Evolutionary conservation across 768 basidiomycete genomes (phyloP).

Genomic region (Peribolospora kevripleyi): DNA sequence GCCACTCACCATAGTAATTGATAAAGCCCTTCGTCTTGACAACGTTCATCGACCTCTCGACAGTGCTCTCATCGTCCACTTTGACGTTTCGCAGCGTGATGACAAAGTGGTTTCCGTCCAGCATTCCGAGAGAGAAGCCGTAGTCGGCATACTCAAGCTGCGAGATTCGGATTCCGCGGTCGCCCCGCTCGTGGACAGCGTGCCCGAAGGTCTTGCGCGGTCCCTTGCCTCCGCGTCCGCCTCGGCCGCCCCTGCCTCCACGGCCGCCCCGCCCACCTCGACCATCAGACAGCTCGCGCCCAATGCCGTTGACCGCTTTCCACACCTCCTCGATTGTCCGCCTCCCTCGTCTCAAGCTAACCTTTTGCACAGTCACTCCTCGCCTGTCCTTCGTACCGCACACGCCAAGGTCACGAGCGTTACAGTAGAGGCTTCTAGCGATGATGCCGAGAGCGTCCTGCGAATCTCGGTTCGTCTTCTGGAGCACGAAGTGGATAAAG

Average conservation of each 20-base stretch:
- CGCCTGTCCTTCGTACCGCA: conserved; percentile 98
- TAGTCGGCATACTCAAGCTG: conserved; percentile 67
- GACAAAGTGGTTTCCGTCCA: conserved; percentile 85
- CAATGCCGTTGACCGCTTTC: conserved; percentile 49
- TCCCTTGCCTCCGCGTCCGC: conserved; percentile 7
- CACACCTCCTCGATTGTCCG: conserved; percentile 62
- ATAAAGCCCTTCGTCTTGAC: conserved; percentile 75
- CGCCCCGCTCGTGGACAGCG: conserved; percentile 45
- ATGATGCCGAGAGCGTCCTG: conserved; percentile 74
- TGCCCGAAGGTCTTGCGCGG: conserved; percentile 18
- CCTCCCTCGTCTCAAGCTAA: conserved; percentile 49
- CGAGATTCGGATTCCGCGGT: conserved; percentile 65
- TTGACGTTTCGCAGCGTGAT: conserved; percentile 88
- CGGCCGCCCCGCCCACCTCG: conserved; percentile 26
- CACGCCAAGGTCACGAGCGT: conserved; percentile 59
- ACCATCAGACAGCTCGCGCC: conserved; percentile 21
- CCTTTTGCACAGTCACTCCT: conserved; percentile 81
- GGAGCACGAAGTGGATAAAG: conserved; percentile 86
- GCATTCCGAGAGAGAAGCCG: conserved; percentile 72
- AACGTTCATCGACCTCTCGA: conserved; percentile 50
- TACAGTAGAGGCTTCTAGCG: conserved; percentile 42
- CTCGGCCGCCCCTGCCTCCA: conserved; percentile 22
- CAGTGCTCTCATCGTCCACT: conserved; percentile 41
- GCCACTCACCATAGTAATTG: conserved; percentile 67
- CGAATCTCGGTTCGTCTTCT: conserved; percentile 93